Base-by-base conservation (phyloP, 2,329 filamentous ascomycete species). In the Didymella segeticola region DNA sequence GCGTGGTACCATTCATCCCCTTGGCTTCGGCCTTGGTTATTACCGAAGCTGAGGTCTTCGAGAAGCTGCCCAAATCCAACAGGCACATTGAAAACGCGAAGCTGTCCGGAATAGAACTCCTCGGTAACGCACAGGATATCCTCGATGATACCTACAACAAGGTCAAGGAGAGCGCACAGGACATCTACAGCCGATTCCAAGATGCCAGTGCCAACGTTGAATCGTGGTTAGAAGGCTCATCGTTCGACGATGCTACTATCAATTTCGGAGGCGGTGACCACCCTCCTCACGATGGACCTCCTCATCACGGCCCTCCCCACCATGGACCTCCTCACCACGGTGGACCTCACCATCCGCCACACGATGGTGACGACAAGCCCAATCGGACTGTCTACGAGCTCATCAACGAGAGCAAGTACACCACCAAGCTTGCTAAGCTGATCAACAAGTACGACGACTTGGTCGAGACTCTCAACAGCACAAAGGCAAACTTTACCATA, bases 321-420 rank as follows among this genome's bases (percentile, higher is more conserved):
- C 60, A 43, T 14, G 42, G 61, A 5, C 12, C 70, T 42, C 75
- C 71, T 15, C 74, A 73, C 39, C 67, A 71, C 33, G 70, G 75
- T 42, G 65, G 69, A 33, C 71, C 74, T 29, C 72, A 73, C 27
- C 74, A 77, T 51, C 70, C 66, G 30, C 65, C 63, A 12, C 70
- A 74, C 27, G 73, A 79, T 59, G 72, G 71, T 42, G 34, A 56
- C n/a, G 53, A 64, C 8, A 77, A 78, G 57, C 79, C 84, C 5
- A 89, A 91, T 69, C 77, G 82, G 69, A 96, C 91, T 17, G 84
- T 96, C 37, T 96, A 93, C 75, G 80, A 96, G 74, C 78, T 93
- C 56, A 90, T 96, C 73, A 79, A 83, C n/a, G 78, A 83, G 65
- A 89, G 84, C 78, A 89, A 92, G 66, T 83, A 90, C 75, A 93